Conservation (phyloP, 202 grass and related monocot species). For the Digitaria exilis region DNA sequence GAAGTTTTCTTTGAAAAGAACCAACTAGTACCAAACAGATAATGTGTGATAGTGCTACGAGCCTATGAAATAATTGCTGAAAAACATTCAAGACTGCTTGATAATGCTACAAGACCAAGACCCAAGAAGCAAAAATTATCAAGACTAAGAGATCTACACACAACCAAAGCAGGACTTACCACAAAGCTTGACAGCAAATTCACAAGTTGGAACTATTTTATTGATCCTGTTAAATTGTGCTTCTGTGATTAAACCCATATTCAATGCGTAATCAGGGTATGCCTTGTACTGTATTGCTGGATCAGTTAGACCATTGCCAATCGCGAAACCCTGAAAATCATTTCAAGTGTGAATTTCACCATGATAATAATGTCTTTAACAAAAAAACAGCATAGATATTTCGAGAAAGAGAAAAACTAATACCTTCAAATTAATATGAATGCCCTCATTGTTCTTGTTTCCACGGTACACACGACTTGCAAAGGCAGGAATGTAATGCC, state of each 20-base stretch:
- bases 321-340: constrained; percentile 83
- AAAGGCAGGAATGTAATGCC: constrained; percentile 93
- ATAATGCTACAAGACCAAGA: not conserved
- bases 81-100: constrained; percentile 13
- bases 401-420: constrained; percentile 20
- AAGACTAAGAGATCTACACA: constrained; percentile 1
- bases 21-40: not conserved
- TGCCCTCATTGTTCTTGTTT: constrained; percentile 86
- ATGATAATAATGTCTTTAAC: not conserved
- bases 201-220: constrained; percentile 65
- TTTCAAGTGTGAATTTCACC: not conserved
- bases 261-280: constrained; percentile 81
- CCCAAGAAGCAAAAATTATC: not conserved
- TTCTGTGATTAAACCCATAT: constrained; percentile 76
- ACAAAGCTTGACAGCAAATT: constrained; percentile 88
- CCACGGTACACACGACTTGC: constrained; percentile 71
- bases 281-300: constrained; percentile 80
- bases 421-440: constrained; percentile 95
- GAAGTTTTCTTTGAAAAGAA: not conserved
- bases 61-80: constrained; percentile 2
- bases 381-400: not conserved
- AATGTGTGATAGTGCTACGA: constrained; percentile 2
- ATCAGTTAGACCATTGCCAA: constrained; percentile 88
- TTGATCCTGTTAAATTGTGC: constrained; percentile 73
- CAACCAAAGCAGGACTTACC: constrained; percentile 51